Conservation (phyloP, 305 asterid species). For the Solanum hybrid region DNA sequence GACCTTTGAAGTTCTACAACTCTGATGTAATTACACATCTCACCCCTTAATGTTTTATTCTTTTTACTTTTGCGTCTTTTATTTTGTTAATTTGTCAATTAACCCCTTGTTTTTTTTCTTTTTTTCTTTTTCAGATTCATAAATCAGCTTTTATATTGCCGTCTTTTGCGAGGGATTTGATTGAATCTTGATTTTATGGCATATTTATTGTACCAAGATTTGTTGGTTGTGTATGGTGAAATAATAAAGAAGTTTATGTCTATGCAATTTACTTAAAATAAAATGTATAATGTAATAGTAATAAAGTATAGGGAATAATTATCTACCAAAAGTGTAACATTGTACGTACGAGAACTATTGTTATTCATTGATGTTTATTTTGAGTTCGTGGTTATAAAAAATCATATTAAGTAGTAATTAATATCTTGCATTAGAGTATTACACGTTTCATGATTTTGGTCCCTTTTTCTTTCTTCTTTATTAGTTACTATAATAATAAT, state of each 20-base stretch:
- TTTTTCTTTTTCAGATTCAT: conserved; percentile 44
- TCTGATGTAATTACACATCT: conserved; percentile 1
- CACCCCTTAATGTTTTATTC: not conserved
- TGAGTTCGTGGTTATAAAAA: not conserved
- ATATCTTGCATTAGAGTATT: not conserved
- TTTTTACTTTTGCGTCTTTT: not conserved
- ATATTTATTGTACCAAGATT: not conserved
- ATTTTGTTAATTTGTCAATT: not conserved
- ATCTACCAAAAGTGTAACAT: not conserved
- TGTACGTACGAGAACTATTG: not conserved
- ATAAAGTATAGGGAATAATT: not conserved
- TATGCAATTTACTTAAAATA: not conserved
- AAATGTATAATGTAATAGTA: not conserved
- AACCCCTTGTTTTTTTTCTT: not conserved
- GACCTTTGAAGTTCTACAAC: conserved; percentile 40
- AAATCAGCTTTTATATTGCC: conserved; percentile 71
- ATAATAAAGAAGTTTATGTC: not conserved
- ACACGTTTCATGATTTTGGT: not conserved
- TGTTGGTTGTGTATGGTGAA: not conserved
- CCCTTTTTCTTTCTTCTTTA: not conserved
- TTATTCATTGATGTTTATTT: not conserved
- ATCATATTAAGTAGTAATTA: not conserved
- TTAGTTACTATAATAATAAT: too few species aligned
- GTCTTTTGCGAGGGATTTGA: not conserved
- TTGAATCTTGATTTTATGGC: not conserved